A percentile compares a stretch with the other conserved stretches of the same genome.
Evolutionary conservation across 176 grass and related monocot species (phyloP).

Genomic region (Oryza glumipatula): DNA sequence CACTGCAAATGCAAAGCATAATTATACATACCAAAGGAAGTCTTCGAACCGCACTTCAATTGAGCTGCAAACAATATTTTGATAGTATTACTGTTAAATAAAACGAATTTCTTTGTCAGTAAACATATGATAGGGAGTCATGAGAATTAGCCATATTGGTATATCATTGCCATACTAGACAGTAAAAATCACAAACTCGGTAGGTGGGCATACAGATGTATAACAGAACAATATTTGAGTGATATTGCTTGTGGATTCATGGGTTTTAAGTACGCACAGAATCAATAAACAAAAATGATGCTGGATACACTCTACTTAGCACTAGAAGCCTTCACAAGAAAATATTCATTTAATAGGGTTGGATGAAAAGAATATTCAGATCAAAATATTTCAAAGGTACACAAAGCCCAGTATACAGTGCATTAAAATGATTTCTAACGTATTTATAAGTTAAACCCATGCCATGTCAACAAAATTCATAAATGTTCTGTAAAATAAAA

Average conservation of each 20-base stretch:
- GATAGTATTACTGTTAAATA: conserved; percentile 16
- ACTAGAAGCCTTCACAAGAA: background rate
- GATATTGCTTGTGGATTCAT: background rate
- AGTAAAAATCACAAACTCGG: background rate
- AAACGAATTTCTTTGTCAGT: background rate
- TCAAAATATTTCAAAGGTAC: conserved; percentile 3
- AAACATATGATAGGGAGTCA: background rate
- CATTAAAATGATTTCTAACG: background rate
- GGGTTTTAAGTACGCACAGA: background rate
- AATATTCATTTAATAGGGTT: background rate
- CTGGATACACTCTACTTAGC: background rate
- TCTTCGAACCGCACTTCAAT: conserved; percentile 76
- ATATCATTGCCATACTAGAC: background rate
- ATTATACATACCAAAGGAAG: conserved; percentile 86
- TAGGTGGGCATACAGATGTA: background rate
- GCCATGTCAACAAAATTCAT: background rate
- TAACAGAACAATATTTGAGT: background rate
- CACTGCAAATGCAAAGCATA: background rate
- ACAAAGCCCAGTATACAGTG: background rate
- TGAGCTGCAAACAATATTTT: conserved; percentile 60
- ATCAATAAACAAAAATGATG: conserved; percentile 1
- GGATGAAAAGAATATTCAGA: background rate
- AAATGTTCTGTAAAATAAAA: background rate
- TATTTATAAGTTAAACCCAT: background rate
- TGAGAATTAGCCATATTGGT: background rate